Base-by-base conservation (phyloP, 306 rosid species). In the Medicago ruthenica region DNA sequence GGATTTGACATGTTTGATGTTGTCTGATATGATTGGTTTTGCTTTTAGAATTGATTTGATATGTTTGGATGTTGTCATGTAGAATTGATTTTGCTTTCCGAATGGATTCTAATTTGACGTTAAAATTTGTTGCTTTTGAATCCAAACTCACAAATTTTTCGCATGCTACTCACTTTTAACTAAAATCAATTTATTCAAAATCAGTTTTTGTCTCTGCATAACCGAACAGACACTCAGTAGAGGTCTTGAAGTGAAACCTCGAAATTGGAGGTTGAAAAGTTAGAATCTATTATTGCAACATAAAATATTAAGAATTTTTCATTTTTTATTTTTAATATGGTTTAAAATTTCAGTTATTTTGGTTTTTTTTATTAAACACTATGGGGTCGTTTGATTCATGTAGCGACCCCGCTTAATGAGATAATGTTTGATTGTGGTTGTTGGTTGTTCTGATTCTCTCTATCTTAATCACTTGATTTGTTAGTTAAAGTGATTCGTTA, bases 401-500 rank as follows among this genome's bases (percentile, higher is more conserved):
- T 27, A 27, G 31, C n/a, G 31, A 27, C 31, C 31, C 31, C 31
- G 3, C 4, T 27, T 27, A 3, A 27, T 27, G 0, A 27, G 31
- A 27, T 27, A 27, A 27, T 0, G 0, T 0, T 27, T 27, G 31
- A 3, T 27, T 27, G 31, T 27, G 3, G 4, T 27, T 27, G 31
- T 27, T 27, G 31, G 5, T 60, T 55, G 62, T 55, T 55, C 14
- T 9, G 31, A 55, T 55, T 20, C 24, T 20, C 62, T 20, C 62
- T 55, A 31, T 20, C 31, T 55, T 55, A 55, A 18, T 55, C 34
- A 55, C 15, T 9, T 13, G 62, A 9, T 55, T 55, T 20, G 7
- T 55, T 62, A 13, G 57, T 37, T 63, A 4, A 34, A 53, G 42
- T 71, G 72, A 76, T 64, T 67, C 15, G 17, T 45, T 54, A 13